Conservation (phyloP, 306 rosid species). For the Datisca glomerata region DNA sequence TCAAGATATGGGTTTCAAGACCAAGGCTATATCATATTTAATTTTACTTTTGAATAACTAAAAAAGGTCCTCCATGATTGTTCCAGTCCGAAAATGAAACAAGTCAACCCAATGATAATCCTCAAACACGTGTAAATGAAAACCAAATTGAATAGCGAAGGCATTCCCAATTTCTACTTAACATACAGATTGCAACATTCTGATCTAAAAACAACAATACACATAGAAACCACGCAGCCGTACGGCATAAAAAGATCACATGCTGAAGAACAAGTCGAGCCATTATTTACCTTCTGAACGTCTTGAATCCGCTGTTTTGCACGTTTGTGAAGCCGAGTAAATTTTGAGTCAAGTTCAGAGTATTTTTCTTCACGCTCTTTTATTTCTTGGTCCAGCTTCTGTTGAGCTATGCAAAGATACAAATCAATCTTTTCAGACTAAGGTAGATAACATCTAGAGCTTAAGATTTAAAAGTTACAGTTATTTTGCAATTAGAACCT, state of each 20-base stretch:
- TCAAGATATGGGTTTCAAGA: no score
- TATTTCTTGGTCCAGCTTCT: conserved; percentile 63
- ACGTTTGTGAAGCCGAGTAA: conserved; percentile 89
- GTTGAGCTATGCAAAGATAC: conserved; percentile 46
- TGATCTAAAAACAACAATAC: conserved; percentile 8
- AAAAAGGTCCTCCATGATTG: no score
- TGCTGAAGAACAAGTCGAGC: conserved; percentile 10
- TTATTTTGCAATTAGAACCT: no score
- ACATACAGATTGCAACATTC: conserved; percentile 9
- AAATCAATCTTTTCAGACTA: conserved; percentile 14
- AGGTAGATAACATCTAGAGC: no score
- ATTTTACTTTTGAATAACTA: no score
- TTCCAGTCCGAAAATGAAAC: no score
- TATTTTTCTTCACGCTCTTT: conserved; percentile 92
- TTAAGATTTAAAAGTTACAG: background rate
- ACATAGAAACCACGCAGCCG: conserved; percentile 10
- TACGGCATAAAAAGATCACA: conserved; percentile 3
- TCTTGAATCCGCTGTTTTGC: conserved; percentile 99
- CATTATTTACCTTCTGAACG: conserved; percentile 62
- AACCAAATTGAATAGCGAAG: background rate
- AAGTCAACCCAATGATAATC: background rate
- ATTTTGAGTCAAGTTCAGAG: conserved; percentile 79
- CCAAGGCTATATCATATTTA: no score
- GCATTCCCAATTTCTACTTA: background rate
- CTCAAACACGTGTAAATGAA: background rate